phyloP scores from a whole-genome alignment of 2,329 filamentous ascomycete genomes.

The Chaetomium olivaceum region DNA sequence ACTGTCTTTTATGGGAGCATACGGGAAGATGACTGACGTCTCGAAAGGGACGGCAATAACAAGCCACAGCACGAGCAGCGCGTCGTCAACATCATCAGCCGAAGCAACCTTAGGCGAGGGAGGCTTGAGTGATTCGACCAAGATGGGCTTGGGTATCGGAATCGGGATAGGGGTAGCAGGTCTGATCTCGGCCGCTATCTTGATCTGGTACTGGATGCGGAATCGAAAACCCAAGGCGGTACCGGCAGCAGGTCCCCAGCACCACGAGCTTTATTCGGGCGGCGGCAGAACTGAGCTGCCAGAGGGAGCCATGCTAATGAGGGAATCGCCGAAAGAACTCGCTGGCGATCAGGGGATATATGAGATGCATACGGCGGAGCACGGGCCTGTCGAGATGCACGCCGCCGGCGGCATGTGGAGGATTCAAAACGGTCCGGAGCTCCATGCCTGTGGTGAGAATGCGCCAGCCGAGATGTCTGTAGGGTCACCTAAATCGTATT shows the following conservation, averaged over 20 bases:
- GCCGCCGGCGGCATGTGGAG: neutral
- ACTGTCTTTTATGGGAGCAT: too few species aligned
- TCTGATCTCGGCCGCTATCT: neutral
- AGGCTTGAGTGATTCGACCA: constrained; percentile 1
- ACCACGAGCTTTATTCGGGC: neutral
- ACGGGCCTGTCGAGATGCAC: neutral
- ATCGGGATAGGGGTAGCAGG: neutral
- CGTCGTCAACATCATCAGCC: neutral
- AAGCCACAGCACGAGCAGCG: neutral
- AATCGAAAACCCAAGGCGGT: neutral
- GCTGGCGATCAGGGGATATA: neutral
- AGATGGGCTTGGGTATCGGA: constrained; percentile 7
- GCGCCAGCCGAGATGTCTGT: neutral
- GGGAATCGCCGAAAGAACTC: neutral
- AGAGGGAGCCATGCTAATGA: neutral
- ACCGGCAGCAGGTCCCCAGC: neutral
- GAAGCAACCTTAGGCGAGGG: neutral
- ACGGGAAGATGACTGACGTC: neutral
- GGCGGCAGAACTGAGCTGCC: neutral
- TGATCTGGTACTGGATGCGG: neutral
- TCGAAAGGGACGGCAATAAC: neutral
- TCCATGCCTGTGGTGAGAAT: neutral
- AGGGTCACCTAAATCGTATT: neutral
- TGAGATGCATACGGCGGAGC: neutral
- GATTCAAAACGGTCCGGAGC: neutral